phyloP scores from a whole-genome alignment of 768 basidiomycete genomes.

The Megacollybia marginata region DNA sequence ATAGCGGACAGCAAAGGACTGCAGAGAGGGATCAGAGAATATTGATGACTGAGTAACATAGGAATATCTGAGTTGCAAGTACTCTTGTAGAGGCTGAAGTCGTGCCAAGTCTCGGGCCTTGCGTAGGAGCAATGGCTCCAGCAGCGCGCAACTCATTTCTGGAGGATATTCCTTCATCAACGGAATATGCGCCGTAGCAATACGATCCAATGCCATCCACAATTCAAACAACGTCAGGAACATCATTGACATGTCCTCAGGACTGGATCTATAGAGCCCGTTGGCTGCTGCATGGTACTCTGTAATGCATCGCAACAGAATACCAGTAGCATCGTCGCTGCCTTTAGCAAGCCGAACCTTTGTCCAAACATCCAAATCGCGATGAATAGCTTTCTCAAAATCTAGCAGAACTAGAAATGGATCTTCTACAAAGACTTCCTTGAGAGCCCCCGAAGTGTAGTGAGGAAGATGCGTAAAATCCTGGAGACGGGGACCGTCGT shows the following conservation, averaged over 20 bases:
- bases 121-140: constrained; percentile 34
- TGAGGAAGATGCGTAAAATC: neutral
- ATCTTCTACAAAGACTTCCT: neutral
- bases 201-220: constrained; percentile 39
- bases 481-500: neutral
- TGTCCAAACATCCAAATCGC: constrained; percentile 17
- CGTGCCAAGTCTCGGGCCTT: constrained; percentile 19
- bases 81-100: constrained; percentile 15
- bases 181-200: constrained; percentile 24
- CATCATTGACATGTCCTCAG: constrained; percentile 34
- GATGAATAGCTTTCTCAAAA: constrained; percentile 26
- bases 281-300: constrained; percentile 19
- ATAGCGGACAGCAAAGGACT: constrained; percentile 28
- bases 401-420: constrained; percentile 21
- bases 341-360: constrained; percentile 20
- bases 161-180: constrained; percentile 37
- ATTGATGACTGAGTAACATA: constrained; percentile 24
- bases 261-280: constrained; percentile 21
- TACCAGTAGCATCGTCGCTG: constrained; percentile 7
- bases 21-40: constrained; percentile 4
- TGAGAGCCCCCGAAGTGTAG: neutral
- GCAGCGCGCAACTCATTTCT: constrained; percentile 26
- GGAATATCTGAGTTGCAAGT: constrained; percentile 24
- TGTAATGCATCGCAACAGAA: constrained; percentile 18
- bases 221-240: constrained; percentile 37